phyloP scores from a whole-genome alignment of 352 stramenopile genomes.

The Phytophthora hibernalis region DNA sequence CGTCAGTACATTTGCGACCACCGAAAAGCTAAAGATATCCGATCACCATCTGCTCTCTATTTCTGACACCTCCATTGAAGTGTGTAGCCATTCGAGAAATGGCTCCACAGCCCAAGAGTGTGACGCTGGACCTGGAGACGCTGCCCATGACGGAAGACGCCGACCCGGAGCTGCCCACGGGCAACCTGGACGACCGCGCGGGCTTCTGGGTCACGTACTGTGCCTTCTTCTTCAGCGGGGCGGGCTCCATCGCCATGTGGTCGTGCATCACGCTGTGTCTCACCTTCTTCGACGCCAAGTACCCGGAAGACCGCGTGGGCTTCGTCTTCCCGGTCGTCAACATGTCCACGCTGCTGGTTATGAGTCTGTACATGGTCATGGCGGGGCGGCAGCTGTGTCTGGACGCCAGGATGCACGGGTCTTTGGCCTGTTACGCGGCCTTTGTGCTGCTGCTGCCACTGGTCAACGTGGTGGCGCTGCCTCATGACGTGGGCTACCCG shows the following conservation, averaged over 20 bases:
- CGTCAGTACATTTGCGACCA: slow-evolving; percentile 2
- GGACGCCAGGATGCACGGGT: slow-evolving; percentile 61
- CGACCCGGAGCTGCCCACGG: slow-evolving; percentile 13
- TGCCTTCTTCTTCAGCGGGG: slow-evolving; percentile 80
- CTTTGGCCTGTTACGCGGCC: slow-evolving; percentile 56
- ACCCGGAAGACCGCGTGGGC: slow-evolving; percentile 66
- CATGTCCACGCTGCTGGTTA: slow-evolving; percentile 83
- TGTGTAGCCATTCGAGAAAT: slow-evolving; percentile 24
- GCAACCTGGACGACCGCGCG: slow-evolving; percentile 33
- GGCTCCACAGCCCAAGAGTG: slow-evolving; percentile 23
- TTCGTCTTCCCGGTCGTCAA: slow-evolving; percentile 88
- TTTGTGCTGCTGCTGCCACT: slow-evolving; percentile 69
- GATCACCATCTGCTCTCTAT: slow-evolving; percentile 14
- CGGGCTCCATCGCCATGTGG: slow-evolving; percentile 80
- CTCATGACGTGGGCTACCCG: slow-evolving; percentile 52
- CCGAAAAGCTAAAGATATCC: background rate
- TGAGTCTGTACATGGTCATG: slow-evolving; percentile 85
- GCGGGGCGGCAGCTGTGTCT: slow-evolving; percentile 69
- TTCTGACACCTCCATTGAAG: slow-evolving; percentile 7
- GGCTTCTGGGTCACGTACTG: slow-evolving; percentile 74
- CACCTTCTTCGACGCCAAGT: slow-evolving; percentile 72
- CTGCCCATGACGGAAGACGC: slow-evolving; percentile 10
- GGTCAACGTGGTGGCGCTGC: slow-evolving; percentile 64
- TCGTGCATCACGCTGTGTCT: slow-evolving; percentile 80
- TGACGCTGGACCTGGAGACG: slow-evolving; percentile 33